These are phyloP conservation scores for Phalaenopsis equestris DNA, from an alignment of 106 monocot genomes.

Conservation along the genomic window DNA sequence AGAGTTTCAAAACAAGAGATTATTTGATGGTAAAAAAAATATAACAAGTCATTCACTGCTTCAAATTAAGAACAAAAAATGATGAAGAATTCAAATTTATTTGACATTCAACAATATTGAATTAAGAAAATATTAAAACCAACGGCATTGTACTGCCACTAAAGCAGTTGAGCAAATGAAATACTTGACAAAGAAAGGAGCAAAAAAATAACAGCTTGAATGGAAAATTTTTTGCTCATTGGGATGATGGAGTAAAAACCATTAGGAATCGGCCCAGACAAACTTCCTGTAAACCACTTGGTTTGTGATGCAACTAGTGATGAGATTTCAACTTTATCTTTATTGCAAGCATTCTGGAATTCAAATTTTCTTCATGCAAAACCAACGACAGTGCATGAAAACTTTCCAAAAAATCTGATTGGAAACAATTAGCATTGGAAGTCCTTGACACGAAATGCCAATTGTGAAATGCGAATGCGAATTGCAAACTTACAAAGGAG, in stretches of 20 bases:
- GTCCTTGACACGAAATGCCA: conserved; percentile 10
- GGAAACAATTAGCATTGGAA: conserved; percentile 45
- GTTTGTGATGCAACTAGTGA: conserved; percentile 55
- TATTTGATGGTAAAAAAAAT: background rate
- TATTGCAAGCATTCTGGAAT: conserved; percentile 9
- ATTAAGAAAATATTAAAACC: background rate
- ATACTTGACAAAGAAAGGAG: background rate
- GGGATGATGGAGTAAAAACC: conserved; percentile 89
- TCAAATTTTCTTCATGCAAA: conserved; percentile 25
- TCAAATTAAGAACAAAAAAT: background rate
- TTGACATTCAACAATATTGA: background rate
- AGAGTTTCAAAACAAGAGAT: background rate
- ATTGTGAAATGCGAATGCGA: no score
- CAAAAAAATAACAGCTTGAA: background rate
- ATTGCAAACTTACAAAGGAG: no score
- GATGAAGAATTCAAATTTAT: background rate
- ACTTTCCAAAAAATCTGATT: conserved; percentile 56
- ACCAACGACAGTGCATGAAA: conserved; percentile 46
- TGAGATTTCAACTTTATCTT: conserved; percentile 28
- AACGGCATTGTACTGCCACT: background rate
- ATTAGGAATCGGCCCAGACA: conserved; percentile 72
- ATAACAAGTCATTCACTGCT: background rate
- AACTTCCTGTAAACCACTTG: conserved; percentile 79
- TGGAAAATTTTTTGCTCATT: conserved; percentile 32
- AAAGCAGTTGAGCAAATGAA: background rate